Base-by-base conservation (phyloP, 2,329 filamentous ascomycete species). In the Fusarium sororula region DNA sequence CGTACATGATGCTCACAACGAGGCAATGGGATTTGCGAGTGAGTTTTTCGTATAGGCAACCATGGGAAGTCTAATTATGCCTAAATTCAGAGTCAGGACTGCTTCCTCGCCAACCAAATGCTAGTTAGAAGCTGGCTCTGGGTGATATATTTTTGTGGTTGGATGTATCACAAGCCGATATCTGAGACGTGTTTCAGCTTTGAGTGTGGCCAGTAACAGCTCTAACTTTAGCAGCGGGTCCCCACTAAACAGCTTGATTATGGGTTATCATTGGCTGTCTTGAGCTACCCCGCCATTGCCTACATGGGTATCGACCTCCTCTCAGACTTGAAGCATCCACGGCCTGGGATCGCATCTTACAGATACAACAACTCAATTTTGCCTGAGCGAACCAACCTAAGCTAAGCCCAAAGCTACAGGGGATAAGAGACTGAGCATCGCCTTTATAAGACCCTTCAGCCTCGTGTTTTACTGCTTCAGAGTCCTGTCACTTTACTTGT, bases 101-200 rank as follows among this genome's bases (percentile, higher is more conserved):
- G n/a, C 20, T 60, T 26, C 35, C n/a, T 66, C 32, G 15, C 39
- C 55, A 61, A 59, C 39, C 24, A 28, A 47, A 56, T 60, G 48
- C 32, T 35, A 32, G 13, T 30, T 48, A n/a, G 42, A 24, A n/a
- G n/a, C 51, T 41, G 24, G 13, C 42, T 41, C 51, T 55, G 15
- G 14, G 35, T 55, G 35, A 41, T 55, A 17, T 54, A 55, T 32
- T 50, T 30, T 30, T 47, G 20, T 26, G 13, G 24, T 30, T 57
- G 53, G 51, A 37, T 61, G 71, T 68, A 63, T 73, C 72, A 75
- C 65, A 75, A 70, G 72, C 48, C 70, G 35, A 59, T 24, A 70
- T 75, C 61, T 73, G 72, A 75, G 68, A 75, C 72, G 42, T 70
- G 72, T 75, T 75, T 75, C 72, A 75, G 72, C 72, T 74, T 30